A percentile compares a stretch with the other conserved stretches of the same genome.
phyloP scores from a whole-genome alignment of 768 basidiomycete genomes.

The Dioszegia aurantiaca region DNA sequence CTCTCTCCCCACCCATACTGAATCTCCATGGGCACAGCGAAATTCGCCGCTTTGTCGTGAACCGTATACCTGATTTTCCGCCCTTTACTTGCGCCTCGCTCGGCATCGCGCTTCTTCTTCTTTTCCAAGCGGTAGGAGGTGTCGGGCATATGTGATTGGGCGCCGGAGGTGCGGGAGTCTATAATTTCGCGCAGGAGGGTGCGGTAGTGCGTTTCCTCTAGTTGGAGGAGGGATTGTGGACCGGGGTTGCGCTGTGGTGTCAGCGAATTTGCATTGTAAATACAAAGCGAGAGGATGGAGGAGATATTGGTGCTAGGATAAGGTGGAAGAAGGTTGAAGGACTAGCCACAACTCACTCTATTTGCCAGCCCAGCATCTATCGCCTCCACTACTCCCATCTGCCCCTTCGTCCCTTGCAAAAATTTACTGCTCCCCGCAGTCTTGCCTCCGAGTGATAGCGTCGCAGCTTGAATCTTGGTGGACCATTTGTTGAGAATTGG shows the following conservation, averaged over 20 bases:
- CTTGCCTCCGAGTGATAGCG: constrained; percentile 66
- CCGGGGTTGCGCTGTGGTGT: constrained; percentile 8
- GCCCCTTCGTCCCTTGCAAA: constrained; percentile 53
- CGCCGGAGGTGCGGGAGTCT: constrained; percentile 56
- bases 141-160: constrained; percentile 1
- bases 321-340: too few relatives aligned
- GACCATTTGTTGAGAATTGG: constrained; percentile 92
- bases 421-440: constrained; percentile 57
- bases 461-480: constrained; percentile 87
- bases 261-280: neutral
- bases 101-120: constrained; percentile 72
- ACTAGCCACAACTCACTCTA: constrained; percentile 28
- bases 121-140: constrained; percentile 37
- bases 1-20: constrained; percentile 85
- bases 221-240: constrained; percentile 30
- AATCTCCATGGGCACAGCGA: constrained; percentile 79
- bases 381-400: constrained; percentile 60
- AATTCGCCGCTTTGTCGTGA: constrained; percentile 94
- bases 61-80: constrained; percentile 90
- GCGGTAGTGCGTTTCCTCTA: constrained; percentile 65
- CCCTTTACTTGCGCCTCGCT: constrained; percentile 93
- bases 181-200: constrained; percentile 87
- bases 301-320: too few relatives aligned
- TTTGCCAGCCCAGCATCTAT: constrained; percentile 67
- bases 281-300: too few relatives aligned